Evolutionary conservation across 192 early-diverging fungal genomes (phyloP).

Genomic region (Gaertneriomyces semiglobifer): DNA sequence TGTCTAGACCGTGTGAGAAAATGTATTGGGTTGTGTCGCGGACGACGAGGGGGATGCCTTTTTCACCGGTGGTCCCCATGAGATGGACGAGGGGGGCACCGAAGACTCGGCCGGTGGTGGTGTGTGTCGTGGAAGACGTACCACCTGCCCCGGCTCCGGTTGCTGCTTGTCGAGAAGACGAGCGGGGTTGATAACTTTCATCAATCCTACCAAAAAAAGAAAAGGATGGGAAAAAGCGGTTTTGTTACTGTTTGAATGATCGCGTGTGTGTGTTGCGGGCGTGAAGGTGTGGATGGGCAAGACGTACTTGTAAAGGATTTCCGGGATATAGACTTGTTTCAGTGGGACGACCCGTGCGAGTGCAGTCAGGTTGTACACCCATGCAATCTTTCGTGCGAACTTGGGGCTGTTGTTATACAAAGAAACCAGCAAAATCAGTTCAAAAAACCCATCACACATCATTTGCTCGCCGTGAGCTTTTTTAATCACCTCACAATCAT

Average conservation of each 20-base stretch:
- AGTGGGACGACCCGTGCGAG: conserved; percentile 67
- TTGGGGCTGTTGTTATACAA: conserved; percentile 65
- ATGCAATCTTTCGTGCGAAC: conserved; percentile 81
- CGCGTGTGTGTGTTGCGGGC: not conserved
- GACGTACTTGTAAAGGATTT: conserved; percentile 58
- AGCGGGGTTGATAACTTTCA: too few species aligned
- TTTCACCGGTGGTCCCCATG: conserved; percentile 71
- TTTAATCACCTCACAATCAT: conserved; percentile 72
- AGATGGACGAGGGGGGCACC: conserved; percentile 69
- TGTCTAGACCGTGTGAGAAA: conserved; percentile 63
- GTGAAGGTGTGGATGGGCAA: not conserved
- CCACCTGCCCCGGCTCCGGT: too few species aligned
- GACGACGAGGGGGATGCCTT: conserved; percentile 73
- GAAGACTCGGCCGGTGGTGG: conserved; percentile 45
- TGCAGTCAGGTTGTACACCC: conserved; percentile 68
- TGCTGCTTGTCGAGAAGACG: too few species aligned
- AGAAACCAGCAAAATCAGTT: not conserved
- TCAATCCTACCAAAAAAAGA: too few species aligned
- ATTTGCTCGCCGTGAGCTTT: too few species aligned
- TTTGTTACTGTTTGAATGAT: too few species aligned
- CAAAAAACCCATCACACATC: not conserved
- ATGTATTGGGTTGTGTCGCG: conserved; percentile 71
- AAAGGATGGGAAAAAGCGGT: too few species aligned
- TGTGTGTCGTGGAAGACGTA: too few species aligned
- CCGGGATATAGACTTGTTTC: conserved; percentile 73